A percentile compares a stretch with the other conserved stretches of the same genome.
These are phyloP conservation scores for Moesziomyces antarcticus DNA, from an alignment of 1,284 basidiomycete genomes.

Conservation along the genomic window DNA sequence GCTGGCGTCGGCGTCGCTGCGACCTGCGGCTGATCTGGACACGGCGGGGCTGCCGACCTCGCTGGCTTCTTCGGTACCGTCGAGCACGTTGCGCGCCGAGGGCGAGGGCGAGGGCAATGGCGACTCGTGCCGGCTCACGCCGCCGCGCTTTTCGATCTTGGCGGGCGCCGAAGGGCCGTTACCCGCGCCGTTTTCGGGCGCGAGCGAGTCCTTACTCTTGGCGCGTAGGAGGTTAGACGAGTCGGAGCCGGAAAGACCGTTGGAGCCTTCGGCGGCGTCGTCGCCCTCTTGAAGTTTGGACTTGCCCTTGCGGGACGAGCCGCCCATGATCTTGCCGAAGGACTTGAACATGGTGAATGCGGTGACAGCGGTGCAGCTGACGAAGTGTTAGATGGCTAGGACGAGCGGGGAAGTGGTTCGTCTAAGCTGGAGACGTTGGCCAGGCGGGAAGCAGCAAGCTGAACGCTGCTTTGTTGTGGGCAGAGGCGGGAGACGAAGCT, in stretches of 20 bases:
- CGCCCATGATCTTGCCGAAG: constrained; percentile 64
- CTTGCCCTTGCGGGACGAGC: constrained; percentile 62
- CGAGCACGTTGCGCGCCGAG: constrained; percentile 50
- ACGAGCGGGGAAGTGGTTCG: background rate
- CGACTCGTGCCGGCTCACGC: constrained; percentile 60
- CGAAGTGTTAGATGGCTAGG: background rate
- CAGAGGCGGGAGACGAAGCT: background rate
- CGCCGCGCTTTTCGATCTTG: constrained; percentile 62
- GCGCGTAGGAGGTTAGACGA: constrained; percentile 36
- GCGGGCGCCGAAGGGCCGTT: constrained; percentile 29
- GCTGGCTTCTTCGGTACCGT: constrained; percentile 24
- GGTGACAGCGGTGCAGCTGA: background rate
- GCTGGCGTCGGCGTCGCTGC: constrained; percentile 10
- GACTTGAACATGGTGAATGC: constrained; percentile 61
- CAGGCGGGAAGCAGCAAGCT: background rate
- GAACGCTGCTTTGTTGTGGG: too few species aligned
- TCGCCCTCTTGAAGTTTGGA: constrained; percentile 51
- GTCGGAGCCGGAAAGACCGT: constrained; percentile 41
- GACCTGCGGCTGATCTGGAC: constrained; percentile 21
- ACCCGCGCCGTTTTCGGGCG: constrained; percentile 21
- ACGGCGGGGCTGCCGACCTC: constrained; percentile 35
- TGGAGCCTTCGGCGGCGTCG: constrained; percentile 25
- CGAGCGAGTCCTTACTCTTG: constrained; percentile 38
- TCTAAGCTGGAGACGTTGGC: background rate
- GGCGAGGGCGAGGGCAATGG: constrained; percentile 60